Evolutionary conservation across 257 asterid genomes (phyloP), one percentile per base, ranked within the genome.

Genomic region (Paraleonurus japonicus): DNA sequence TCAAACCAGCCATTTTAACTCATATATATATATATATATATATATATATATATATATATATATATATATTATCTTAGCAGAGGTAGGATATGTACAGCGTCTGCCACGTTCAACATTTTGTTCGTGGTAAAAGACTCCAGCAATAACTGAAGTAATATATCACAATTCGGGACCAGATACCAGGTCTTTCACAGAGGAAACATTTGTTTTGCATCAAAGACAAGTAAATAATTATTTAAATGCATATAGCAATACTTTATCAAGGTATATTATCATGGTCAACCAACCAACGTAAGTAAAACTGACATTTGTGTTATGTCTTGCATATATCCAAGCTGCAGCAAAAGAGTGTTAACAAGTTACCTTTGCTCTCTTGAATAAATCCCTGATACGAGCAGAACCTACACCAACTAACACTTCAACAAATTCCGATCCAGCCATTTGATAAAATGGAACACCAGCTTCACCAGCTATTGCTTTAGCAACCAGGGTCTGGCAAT

Each of bases 381-480:
- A 83, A 84, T 95, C 99, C 84, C 99, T 84, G 80, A 95, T 85
- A 72, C 98, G 97, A 80, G 99, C 99, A 78, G 99, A 85, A 76
- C 99, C 99, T 65, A 95, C 99, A 76, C 99, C 99, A 76, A 95
- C 99, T 79, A 95, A 75, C 58, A 95, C 95, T 85, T 95, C 99
- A 68, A 88, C 96, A 64, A 95, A 95, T 82, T 95, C 99, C 5
- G 99, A 95, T 72, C 98, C 99, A 64, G 98, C 99, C 99, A 95
- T 95, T 83, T 95, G 96, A 78, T 89, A 95, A 84, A 95, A 95
- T 35, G 99, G 99, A 85, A 95, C 99, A 69, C 96, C 96, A 17
- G 99, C 99, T 86, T 95, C 99, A 75, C 99, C 99, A 58, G 99
- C 99, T 80, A 95, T 95, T 75, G 99, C 99, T 83, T 95, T 95